These are phyloP conservation scores for Penicillium sp. DNA, from an alignment of 2,329 filamentous ascomycete species.

Conservation along the genomic window DNA sequence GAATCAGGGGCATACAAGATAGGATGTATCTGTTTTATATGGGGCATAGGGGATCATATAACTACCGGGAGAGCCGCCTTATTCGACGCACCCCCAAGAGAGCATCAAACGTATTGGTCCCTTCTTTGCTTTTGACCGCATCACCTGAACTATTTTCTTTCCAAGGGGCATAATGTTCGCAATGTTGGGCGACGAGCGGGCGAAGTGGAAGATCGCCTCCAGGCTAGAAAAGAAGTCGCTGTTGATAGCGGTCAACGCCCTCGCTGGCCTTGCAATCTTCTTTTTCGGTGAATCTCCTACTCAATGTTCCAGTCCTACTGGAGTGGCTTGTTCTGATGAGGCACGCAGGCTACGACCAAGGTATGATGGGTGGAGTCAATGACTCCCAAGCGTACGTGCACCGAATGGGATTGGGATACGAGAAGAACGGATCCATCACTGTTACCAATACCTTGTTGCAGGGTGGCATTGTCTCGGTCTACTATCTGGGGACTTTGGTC, in stretches of 20 bases:
- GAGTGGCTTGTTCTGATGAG: not conserved
- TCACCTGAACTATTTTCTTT: not conserved
- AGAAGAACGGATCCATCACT: constrained; percentile 30
- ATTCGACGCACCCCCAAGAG: not conserved
- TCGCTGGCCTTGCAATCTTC: constrained; percentile 67
- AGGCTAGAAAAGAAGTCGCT: constrained; percentile 55
- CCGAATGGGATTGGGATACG: constrained; percentile 64
- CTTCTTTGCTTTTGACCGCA: too few species aligned
- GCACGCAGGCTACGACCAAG: constrained; percentile 49
- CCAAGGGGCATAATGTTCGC: not conserved
- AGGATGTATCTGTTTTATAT: not conserved
- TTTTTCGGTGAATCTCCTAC: constrained; percentile 55
- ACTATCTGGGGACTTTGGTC: constrained; percentile 62
- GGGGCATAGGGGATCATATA: not conserved
- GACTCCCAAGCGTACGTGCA: constrained; percentile 63
- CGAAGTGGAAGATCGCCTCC: constrained; percentile 5
- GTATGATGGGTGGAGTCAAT: constrained; percentile 65
- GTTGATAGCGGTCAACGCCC: constrained; percentile 61
- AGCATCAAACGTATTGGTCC: not conserved
- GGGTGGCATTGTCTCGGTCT: constrained; percentile 62
- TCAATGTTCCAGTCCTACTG: not conserved
- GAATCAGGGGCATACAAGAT: not conserved
- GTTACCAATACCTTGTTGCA: constrained; percentile 59
- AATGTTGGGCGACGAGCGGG: not conserved
- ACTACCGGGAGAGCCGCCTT: not conserved